phyloP scores from a whole-genome alignment of 2,329 filamentous ascomycete species.

The Arachnomyces sp. region DNA sequence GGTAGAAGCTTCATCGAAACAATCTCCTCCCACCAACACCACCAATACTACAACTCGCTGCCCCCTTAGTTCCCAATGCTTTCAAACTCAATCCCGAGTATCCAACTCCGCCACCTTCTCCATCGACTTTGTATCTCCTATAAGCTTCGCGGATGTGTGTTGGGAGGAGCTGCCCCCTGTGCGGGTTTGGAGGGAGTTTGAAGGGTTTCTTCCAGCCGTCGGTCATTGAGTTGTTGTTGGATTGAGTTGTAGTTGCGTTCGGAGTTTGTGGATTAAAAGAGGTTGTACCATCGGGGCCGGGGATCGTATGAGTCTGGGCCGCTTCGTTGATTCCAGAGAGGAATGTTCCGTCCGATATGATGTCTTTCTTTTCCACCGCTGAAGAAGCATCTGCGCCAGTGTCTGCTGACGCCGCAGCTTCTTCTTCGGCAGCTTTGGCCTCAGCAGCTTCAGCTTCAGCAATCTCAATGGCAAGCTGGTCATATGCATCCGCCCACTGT shows the following conservation, averaged over 20 bases:
- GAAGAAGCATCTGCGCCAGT: slow-evolving; percentile 8
- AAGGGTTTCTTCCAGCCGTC: slow-evolving; percentile 13
- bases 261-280: not conserved
- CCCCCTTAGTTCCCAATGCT: slow-evolving; percentile 36
- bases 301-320: not conserved
- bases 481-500: slow-evolving; percentile 43
- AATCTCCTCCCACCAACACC: slow-evolving; percentile 35
- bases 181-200: slow-evolving; percentile 36
- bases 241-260: not conserved
- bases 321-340: not conserved
- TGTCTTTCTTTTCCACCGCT: slow-evolving; percentile 36
- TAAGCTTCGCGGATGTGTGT: slow-evolving; percentile 44
- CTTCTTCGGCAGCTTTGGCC: slow-evolving; percentile 28
- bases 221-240: not conserved
- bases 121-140: slow-evolving; percentile 41
- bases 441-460: slow-evolving; percentile 52
- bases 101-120: slow-evolving; percentile 42
- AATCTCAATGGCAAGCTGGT: slow-evolving; percentile 46
- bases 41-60: slow-evolving; percentile 36
- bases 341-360: not conserved
- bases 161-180: slow-evolving; percentile 41
- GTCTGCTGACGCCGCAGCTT: slow-evolving; percentile 14
- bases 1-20: slow-evolving; percentile 29
- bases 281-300: no score
- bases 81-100: slow-evolving; percentile 41